These are phyloP conservation scores for Quercus robur DNA, from an alignment of 306 rosid species.

Conservation along the genomic window DNA sequence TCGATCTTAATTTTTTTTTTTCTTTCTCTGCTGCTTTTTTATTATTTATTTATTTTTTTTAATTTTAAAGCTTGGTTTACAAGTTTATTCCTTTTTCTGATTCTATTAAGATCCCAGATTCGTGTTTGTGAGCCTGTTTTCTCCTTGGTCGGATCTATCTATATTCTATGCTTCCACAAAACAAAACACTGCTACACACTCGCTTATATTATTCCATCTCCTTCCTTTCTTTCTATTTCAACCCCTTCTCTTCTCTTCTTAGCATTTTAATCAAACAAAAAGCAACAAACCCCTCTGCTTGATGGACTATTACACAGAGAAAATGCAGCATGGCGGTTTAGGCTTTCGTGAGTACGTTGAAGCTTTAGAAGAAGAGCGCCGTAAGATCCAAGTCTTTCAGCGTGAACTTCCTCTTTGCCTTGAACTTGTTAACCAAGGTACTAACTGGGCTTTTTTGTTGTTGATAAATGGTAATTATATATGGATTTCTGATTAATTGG, in stretches of 20 bases:
- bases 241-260: slow-evolving; percentile 8
- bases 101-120: slow-evolving; percentile 68
- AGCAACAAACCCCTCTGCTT: background rate
- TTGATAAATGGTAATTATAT: background rate
- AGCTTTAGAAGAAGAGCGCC: slow-evolving; percentile 61
- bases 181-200: background rate
- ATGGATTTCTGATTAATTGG: background rate
- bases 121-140: slow-evolving; percentile 20
- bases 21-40: slow-evolving; percentile 1
- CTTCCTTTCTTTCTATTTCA: slow-evolving; percentile 8
- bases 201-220: background rate
- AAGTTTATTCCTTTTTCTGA: slow-evolving; percentile 66
- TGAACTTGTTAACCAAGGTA: slow-evolving; percentile 81
- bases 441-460: background rate
- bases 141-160: slow-evolving; percentile 44
- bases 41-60: background rate
- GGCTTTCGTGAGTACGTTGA: slow-evolving; percentile 53
- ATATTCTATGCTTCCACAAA: slow-evolving; percentile 21
- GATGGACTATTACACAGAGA: slow-evolving; percentile 28
- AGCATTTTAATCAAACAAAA: slow-evolving; percentile 2
- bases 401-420: slow-evolving; percentile 82
- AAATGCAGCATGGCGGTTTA: slow-evolving; percentile 52
- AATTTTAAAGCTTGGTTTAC: slow-evolving; percentile 16
- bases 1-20: background rate
- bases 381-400: slow-evolving; percentile 66